Conservation (phyloP, 306 rosid genomes). For the Abrus pulchellus region DNA sequence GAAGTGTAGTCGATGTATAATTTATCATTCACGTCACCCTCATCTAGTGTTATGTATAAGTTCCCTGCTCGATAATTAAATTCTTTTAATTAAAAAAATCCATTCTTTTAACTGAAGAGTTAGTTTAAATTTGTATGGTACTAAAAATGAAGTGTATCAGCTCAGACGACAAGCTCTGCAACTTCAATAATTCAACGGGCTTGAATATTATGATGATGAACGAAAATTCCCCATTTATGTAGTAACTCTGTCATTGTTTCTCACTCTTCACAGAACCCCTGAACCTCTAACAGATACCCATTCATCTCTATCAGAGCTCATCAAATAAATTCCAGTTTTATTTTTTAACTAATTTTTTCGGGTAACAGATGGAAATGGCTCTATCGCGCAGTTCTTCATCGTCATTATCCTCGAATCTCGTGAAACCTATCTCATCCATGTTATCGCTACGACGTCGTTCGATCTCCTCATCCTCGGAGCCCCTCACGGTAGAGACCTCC, state of each 20-base stretch:
- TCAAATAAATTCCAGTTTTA: background rate
- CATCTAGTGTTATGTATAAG: too few relatives aligned
- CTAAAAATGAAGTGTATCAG: too few relatives aligned
- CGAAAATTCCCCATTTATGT: background rate
- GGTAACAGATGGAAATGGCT: constrained; percentile 62
- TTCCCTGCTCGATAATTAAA: too few relatives aligned
- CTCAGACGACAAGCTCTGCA: background rate
- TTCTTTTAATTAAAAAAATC: too few relatives aligned
- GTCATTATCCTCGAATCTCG: constrained; percentile 53
- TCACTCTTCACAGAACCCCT: background rate
- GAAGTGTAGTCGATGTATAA: too few relatives aligned
- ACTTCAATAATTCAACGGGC: background rate
- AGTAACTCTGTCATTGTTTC: too few relatives aligned
- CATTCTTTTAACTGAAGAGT: too few relatives aligned
- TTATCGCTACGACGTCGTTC: constrained; percentile 58
- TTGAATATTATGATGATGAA: background rate
- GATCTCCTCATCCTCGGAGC: constrained; percentile 55
- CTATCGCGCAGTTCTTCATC: constrained; percentile 53
- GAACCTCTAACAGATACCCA: background rate
- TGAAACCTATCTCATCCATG: constrained; percentile 58
- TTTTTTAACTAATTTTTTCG: background rate
- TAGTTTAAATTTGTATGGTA: too few relatives aligned
- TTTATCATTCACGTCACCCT: too few relatives aligned
- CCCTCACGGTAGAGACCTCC: constrained; percentile 71
- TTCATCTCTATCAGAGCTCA: background rate